Conservation (phyloP, 2,329 filamentous ascomycete species). For the Trichoderma lentiforme region DNA sequence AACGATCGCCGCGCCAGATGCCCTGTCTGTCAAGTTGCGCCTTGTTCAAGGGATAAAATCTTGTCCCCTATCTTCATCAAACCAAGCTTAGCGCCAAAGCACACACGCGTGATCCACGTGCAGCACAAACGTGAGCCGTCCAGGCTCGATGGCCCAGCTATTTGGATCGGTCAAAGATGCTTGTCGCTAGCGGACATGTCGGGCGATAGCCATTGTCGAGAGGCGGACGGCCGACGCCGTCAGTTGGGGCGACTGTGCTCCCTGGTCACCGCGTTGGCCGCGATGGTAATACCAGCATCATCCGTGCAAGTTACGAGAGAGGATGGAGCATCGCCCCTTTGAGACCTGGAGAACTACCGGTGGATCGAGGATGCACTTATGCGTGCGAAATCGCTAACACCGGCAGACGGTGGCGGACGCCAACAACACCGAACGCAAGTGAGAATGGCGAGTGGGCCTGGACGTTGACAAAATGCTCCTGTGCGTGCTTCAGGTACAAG, state of each 20-base stretch:
- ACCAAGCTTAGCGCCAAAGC: conserved; percentile 12
- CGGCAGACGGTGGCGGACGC: neutral
- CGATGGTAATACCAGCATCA: neutral
- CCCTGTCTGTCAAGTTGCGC: conserved; percentile 10
- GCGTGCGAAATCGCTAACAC: conserved; percentile 6
- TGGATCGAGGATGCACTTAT: conserved; percentile 16
- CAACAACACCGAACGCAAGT: conserved; percentile 1
- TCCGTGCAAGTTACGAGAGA: neutral
- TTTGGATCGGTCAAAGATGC: conserved; percentile 18
- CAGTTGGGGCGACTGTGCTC: neutral
- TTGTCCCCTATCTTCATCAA: conserved; percentile 18
- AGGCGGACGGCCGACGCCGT: conserved; percentile 12
- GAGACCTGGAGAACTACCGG: conserved; percentile 12
- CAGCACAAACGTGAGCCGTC: conserved; percentile 15
- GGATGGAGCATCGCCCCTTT: conserved; percentile 5
- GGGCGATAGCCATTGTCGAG: conserved; percentile 3
- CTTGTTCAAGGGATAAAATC: conserved; percentile 5
- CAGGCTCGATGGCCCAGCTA: conserved; percentile 11
- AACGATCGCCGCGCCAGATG: conserved; percentile 18
- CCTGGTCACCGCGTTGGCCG: conserved; percentile 12
- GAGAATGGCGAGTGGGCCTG: neutral
- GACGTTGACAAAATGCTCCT: neutral
- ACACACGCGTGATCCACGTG: conserved; percentile 19
- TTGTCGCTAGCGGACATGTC: conserved; percentile 12
- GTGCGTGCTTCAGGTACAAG: neutral